phyloP scores from a whole-genome alignment of 2,329 filamentous ascomycete genomes.

The Fusarium newnesense region DNA sequence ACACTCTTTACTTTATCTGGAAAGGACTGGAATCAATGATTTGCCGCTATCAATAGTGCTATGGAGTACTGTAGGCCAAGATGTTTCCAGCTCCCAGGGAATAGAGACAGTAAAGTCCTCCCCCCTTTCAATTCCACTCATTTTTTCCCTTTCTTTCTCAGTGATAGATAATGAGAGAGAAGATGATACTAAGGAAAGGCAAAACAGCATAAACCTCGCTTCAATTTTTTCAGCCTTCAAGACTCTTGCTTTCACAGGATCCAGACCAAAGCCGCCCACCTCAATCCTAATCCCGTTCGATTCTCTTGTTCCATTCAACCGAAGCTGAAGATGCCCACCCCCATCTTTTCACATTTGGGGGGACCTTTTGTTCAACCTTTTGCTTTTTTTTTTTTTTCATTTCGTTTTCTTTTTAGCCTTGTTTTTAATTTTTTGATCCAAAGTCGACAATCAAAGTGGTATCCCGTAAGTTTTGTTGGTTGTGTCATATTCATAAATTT shows the following conservation, averaged over 20 bases:
- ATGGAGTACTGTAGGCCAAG: not conserved
- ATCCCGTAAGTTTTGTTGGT: not conserved
- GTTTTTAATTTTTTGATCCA: not conserved
- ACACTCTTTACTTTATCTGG: slow-evolving; percentile 26
- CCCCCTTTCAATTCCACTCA: not conserved
- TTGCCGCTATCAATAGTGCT: slow-evolving; percentile 32
- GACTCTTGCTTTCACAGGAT: slow-evolving; percentile 36
- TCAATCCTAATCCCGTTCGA: slow-evolving; percentile 42
- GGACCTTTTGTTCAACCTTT: not conserved
- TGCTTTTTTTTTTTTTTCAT: not conserved
- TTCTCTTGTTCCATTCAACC: slow-evolving; percentile 40
- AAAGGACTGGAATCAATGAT: slow-evolving; percentile 33
- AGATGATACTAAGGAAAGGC: not conserved
- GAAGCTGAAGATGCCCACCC: slow-evolving; percentile 31
- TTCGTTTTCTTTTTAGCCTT: not conserved
- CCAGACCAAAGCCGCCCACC: slow-evolving; percentile 44
- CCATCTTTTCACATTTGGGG: slow-evolving; percentile 8
- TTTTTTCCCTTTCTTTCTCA: not conserved
- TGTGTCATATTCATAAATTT: not conserved
- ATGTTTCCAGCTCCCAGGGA: not conserved
- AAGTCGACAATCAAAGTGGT: slow-evolving; percentile 1
- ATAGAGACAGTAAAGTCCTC: slow-evolving; percentile 28
- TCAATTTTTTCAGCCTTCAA: slow-evolving; percentile 18
- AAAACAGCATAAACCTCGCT: slow-evolving; percentile 25
- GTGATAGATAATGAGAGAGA: not conserved